Base-by-base conservation (phyloP, 345 rosid species). In the Hevea brasiliensis region DNA sequence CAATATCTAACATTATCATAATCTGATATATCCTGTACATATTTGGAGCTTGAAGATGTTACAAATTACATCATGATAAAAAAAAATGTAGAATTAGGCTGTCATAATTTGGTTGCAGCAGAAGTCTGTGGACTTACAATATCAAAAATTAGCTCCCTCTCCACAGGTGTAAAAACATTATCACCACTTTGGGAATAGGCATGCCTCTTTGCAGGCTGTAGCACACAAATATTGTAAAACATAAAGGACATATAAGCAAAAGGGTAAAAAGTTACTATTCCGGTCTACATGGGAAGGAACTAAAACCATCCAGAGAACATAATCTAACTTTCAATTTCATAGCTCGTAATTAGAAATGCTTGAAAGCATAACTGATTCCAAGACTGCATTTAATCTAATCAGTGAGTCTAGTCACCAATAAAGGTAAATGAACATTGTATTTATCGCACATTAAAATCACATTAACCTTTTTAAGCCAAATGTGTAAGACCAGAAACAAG, bases 1-100 rank as follows among this genome's bases (percentile, higher is more conserved):
- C 98, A 94, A 71, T 83, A 91, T 77, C 98, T 88, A 74, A 90
- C 91, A 53, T 92, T 97, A 53, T 94, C 98, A 74, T 94, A 94
- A 73, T 94, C 97, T 48, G 96, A 75, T 51, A 94, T 94, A 85
- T 94, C 97, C 97, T 91, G 87, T 54, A 64, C 70, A 56, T 65
- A 44, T n/a, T 61, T 61, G 59, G 40, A 76, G 27, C 45, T 63
- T 74, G 67, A 72, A 61, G 53, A 67, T 61, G 71, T 77, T 70
- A 81, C 68, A 61, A 65, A 24, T 29, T 18, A 66, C 1, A 18
- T 66, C 21, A 11, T 41, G 17, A 40, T 8, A 13, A 41, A 17
- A 11, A 56, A 60, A 54, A 41, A 40, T 51, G 12, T 40, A 32
- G 10, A 72, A 47, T 55, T 53, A 54, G 56, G 13, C 50, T 72